Base-by-base conservation (phyloP, 495 filamentous ascomycete species). In the Copromyces sp. region DNA sequence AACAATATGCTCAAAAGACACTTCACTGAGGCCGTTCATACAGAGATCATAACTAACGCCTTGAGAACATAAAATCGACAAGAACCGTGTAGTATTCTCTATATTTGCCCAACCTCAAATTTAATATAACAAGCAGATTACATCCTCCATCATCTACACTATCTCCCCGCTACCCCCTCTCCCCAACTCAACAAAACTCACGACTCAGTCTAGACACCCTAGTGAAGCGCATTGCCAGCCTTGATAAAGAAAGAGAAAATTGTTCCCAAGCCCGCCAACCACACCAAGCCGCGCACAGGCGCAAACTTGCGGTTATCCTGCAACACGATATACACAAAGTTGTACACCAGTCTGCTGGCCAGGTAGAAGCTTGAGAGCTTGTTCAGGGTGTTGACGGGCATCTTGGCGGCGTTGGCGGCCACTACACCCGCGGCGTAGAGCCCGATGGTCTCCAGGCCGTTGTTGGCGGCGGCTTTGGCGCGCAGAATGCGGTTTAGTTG, bases 401-500 rank as follows among this genome's bases (percentile, higher is more conserved):
- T 68, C 9, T 79, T 75, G 1, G 85, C 81, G 3, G 73, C 73
- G 71, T 88, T 88, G 12, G 82, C 87, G 1, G 86, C 87, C 9
- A 84, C 83, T 29, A 88, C 82, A 44, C 78, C 83, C 0, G 85
- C 83, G 0, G 86, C 85, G 76, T 81, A 88, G 37, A 87, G 72
- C 39, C 80, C 81, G 24, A 88, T 74, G 24, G 83, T 85, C 77
- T 88, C 86, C 70, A 86, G 83, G 69, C 79, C 84, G 72, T 88
- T 88, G 37, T 77, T 69, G 16, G 76, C 53, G n/a, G 85, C 85
- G 6, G 82, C 77, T 68, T 85, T 83, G 74, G 84, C 86, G 65
- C 86, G 84, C 35, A 78, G 59, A 76, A 89, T 84, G 45, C 80
- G 81, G 17, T 69, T 73, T 70, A 41, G 4, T 24, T 59, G 32